Evolutionary conservation across 345 rosid genomes (phyloP), one percentile per base, ranked within the genome.

Genomic region (Acer negundo): DNA sequence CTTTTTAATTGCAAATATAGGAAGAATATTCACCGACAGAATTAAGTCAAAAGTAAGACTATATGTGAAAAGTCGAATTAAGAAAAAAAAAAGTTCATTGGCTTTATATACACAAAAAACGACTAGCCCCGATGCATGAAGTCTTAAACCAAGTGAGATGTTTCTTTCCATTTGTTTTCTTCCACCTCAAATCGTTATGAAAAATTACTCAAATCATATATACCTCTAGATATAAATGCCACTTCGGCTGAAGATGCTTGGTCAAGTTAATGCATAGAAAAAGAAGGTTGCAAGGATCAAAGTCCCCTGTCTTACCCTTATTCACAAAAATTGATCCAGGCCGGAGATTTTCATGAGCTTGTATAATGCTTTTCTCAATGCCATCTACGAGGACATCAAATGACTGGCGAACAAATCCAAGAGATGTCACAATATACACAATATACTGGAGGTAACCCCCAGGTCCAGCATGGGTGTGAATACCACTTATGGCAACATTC

Each of bases 371-470:
- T 64, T 87, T 87, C 90, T 94, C 99, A 53, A 96, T 96, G 66
- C 99, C 99, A 88, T 94, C 92, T 10, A 96, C 99, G 79, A 96
- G 83, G 46, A 78, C 95, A 87, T 94, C 98, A 86, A 96, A 96
- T 26, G 98, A 96, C 85, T 94, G 97, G 24, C 90, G 91, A 70
- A 96, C 98, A 80, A 94, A 96, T 61, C 99, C 99, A 71, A 96
- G 91, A 51, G 99, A 96, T 63, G 99, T 94, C 38, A 96, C 85
- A 10, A 91, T 86, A 84, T 96, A 96, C 49, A 87, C 90, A 76
- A 94, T 88, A 78, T 96, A 96, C 82, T 96, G 99, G 70, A 96
- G 97, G 82, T 92, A 96, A 20, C 97, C 99, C 58, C 98, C 99
- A 15, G 99, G 97, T 70, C 99, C 99, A 12, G 99, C 89, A 88